These are phyloP conservation scores for Aspergillus egyptiacus DNA, from an alignment of 495 filamentous ascomycete species.

Conservation along the genomic window DNA sequence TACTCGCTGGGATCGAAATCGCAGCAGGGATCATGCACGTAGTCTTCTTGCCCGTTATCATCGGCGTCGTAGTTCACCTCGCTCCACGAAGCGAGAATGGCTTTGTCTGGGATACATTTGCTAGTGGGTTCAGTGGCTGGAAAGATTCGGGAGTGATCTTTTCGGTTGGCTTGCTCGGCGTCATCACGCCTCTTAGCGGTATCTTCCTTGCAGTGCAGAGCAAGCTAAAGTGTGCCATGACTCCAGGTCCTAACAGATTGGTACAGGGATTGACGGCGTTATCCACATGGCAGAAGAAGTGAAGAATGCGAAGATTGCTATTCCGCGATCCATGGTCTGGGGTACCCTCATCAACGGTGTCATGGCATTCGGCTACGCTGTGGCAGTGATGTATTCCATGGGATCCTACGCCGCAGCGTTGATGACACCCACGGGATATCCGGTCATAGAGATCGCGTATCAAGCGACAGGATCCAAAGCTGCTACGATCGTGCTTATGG, in stretches of 20 bases:
- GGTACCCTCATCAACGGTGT: conserved; percentile 37
- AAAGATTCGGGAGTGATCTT: conserved; percentile 34
- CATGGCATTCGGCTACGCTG: conserved; percentile 37
- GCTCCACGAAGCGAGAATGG: conserved; percentile 39
- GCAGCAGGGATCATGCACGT: conserved; percentile 45
- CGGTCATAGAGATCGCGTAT: conserved; percentile 50
- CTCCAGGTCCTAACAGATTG: not conserved
- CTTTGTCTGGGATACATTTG: conserved; percentile 41
- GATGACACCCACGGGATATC: conserved; percentile 38
- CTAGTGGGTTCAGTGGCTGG: conserved; percentile 43
- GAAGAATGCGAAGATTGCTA: conserved; percentile 33
- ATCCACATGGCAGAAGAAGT: conserved; percentile 43
- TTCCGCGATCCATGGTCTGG: conserved; percentile 38
- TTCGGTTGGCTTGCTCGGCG: conserved; percentile 33
- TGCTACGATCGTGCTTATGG: conserved; percentile 41
- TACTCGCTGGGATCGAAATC: conserved; percentile 44
- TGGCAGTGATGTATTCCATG: conserved; percentile 39
- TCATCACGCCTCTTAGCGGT: conserved; percentile 28
- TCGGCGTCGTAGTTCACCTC: conserved; percentile 39
- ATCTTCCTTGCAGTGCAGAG: too few relatives aligned
- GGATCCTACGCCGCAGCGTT: conserved; percentile 34
- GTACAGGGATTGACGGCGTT: conserved; percentile 29
- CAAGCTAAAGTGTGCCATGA: too few relatives aligned
- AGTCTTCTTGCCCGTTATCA: conserved; percentile 39
- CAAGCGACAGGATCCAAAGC: conserved; percentile 40